These are phyloP conservation scores for Xylaria palmicola DNA, from an alignment of 495 filamentous ascomycete species.

Conservation along the genomic window DNA sequence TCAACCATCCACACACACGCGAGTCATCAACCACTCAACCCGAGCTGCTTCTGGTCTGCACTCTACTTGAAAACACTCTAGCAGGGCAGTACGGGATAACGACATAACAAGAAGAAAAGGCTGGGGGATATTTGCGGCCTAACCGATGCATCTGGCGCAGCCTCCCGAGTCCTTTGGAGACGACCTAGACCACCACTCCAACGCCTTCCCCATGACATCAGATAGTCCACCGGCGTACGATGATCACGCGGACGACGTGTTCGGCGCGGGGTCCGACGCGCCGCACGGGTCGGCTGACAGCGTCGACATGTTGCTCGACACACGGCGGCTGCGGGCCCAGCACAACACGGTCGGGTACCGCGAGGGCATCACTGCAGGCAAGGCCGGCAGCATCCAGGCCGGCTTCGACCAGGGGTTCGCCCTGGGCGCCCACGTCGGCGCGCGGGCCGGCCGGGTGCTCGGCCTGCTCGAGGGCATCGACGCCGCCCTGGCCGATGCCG, in stretches of 20 bases:
- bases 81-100: background rate
- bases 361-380: conserved; percentile 74
- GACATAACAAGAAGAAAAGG: background rate
- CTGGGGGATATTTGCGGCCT: too few species aligned
- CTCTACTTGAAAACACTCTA: background rate
- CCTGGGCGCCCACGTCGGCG: conserved; percentile 75
- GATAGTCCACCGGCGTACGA: background rate
- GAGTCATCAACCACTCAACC: background rate
- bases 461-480: conserved; percentile 69
- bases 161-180: conserved; percentile 6
- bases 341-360: conserved; percentile 90
- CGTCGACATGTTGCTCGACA: conserved; percentile 20
- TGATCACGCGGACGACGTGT: conserved; percentile 11
- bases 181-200: background rate
- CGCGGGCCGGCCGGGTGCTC: conserved; percentile 65
- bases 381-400: conserved; percentile 65
- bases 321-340: conserved; percentile 57
- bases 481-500: conserved; percentile 30
- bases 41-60: background rate
- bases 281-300: background rate
- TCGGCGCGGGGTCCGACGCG: background rate
- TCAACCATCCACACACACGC: background rate
- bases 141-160: conserved; percentile 11
- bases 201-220: background rate
- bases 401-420: conserved; percentile 89